Evolutionary conservation across 331 rosid genomes (phyloP), one percentile per base, ranked within the genome.

Genomic region (Arachis monticola): DNA sequence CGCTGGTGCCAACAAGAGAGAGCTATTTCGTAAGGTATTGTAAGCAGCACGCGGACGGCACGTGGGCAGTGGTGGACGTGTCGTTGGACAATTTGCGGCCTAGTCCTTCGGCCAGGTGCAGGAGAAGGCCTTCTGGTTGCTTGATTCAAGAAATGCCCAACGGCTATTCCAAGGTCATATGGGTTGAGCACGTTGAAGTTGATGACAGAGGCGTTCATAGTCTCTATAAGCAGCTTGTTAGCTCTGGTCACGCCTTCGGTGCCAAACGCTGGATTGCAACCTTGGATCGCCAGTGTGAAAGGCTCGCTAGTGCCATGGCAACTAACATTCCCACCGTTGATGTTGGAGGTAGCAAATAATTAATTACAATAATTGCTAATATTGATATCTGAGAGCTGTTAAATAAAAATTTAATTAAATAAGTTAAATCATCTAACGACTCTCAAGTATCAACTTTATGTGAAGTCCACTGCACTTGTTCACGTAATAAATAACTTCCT

Each of bases 41-140:
- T 70, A 95, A 95, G 70, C 99, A 90, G 72, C 93, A 90, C 32
- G 79, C 66, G 2, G 99, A 95, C 40, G 99, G 99, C 14, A 86
- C 90, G 0, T 95, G 99, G 99, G 98, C 96, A 6, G 98, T 95
- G 27, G 99, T 95, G n/a, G 99, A 95, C 44, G 96, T 90, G 22
- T 95, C 99, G 11, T 79, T 95, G 81, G 99, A 95, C 63, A 86
- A 86, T 72, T 69, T 92, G 69, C 90, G 98, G 14, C 97, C 96
- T 52, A 85, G 88, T 47, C 91, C 97, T 44, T 77, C 87, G 1
- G 80, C 84, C 0, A 86, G 92, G 78, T 87, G 91, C 52, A 83
- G 92, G 73, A 88, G 97, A 87, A 86, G 90, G 82, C 99, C 99
- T 12, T 90, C 99, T 0, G 99, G 99, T 42, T 95, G 98, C 80